Evolutionary conservation across 768 basidiomycete genomes (phyloP), one percentile per base, ranked within the genome.

Genomic region (Gymnopilus junonius): DNA sequence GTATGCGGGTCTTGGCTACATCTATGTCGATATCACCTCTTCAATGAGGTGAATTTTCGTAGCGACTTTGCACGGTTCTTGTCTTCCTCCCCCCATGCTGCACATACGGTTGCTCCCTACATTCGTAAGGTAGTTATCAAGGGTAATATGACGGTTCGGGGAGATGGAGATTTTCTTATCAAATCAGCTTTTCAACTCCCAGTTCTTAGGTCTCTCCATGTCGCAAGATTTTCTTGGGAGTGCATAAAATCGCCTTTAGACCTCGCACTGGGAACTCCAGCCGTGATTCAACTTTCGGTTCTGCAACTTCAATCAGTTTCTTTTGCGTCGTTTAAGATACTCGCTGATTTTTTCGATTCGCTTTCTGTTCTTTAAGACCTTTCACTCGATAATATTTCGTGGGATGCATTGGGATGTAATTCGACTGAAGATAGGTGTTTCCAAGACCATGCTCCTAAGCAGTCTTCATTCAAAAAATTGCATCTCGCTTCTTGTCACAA

Each of bases 311-410:
- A 66, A 50, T 73, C 67, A 42, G 67, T 73, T 40, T 68, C 67
- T 10, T 76, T 78, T 45, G 65, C 74, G 46, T 75, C 77, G 14
- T 75, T 77, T 42, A 71, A 87, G 84, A 1, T 90, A 85, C 71
- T 73, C 74, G 11, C 82, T 83, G 29, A 87, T 82, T 31, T 76
- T 71, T 25, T 82, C 75, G 61, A 80, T 82, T 21, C 80, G 85
- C 78, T 93, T 35, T 71, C 76, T 35, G 75, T 86, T 23, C 78
- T 87, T 3, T 79, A 76, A 56, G 81, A 83, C 46, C 67, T 78
- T 31, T 63, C 62, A n/a, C 66, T 78, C 46, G 85, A 86, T 43
- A 82, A 82, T 34, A 82, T 84, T 55, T 81, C 79, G 12, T 83
- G 82, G 75, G 75, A 80, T 45, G 7, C 74, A 77, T 45, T 85